Conservation (phyloP, 2,329 filamentous ascomycete genomes). For the Golovinomyces cichoracearum region DNA sequence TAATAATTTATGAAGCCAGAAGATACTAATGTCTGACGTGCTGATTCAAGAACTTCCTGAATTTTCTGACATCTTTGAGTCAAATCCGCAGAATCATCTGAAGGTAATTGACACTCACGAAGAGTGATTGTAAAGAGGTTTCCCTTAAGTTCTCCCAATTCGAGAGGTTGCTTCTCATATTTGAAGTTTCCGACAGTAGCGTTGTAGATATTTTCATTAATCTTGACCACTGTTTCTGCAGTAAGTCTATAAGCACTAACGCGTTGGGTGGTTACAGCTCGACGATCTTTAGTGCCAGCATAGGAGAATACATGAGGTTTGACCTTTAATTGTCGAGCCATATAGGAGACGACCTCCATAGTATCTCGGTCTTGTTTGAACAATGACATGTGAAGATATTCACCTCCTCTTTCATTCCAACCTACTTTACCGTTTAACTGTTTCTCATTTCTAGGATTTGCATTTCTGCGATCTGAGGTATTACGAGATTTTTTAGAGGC, state of each 20-base stretch:
- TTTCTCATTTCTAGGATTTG: constrained; percentile 4
- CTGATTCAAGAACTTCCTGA: constrained; percentile 25
- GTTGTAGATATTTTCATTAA: constrained; percentile 35
- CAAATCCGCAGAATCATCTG: constrained; percentile 21
- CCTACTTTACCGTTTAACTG: constrained; percentile 19
- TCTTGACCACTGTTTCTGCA: constrained; percentile 33
- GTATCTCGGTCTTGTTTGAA: constrained; percentile 61
- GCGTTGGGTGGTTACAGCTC: constrained; percentile 42
- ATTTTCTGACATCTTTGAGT: constrained; percentile 21
- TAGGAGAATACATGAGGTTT: constrained; percentile 36
- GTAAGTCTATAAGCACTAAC: constrained; percentile 33
- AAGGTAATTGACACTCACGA: constrained; percentile 47
- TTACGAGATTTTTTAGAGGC: constrained; percentile 7
- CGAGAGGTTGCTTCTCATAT: constrained; percentile 43
- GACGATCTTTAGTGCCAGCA: constrained; percentile 46
- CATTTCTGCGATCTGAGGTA: constrained; percentile 2
- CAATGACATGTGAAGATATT: constrained; percentile 46
- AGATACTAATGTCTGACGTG: constrained; percentile 40
- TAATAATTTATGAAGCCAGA: constrained; percentile 94
- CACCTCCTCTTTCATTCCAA: constrained; percentile 41
- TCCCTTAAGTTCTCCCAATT: constrained; percentile 59
- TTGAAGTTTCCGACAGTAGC: constrained; percentile 55
- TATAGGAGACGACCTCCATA: constrained; percentile 41
- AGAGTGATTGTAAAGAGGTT: constrained; percentile 88
- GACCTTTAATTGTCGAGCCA: constrained; percentile 31